These are phyloP conservation scores for Ceratocystis lukuohia DNA, from an alignment of 2,329 filamentous ascomycete genomes.

Conservation along the genomic window DNA sequence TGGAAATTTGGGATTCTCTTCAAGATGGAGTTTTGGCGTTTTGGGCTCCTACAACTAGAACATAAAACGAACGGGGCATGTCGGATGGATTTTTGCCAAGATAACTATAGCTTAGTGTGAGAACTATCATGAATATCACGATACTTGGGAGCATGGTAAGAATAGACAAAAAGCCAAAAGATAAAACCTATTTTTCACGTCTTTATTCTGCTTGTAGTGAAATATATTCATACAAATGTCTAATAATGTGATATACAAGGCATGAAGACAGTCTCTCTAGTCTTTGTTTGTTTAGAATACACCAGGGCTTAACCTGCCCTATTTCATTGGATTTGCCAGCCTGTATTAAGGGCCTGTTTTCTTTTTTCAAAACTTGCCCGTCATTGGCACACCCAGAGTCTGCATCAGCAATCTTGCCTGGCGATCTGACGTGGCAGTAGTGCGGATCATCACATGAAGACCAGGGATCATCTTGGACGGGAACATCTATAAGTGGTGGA, in stretches of 20 bases:
- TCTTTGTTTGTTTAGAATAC: background rate
- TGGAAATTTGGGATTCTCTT: slow-evolving; percentile 6
- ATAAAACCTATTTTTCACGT: background rate
- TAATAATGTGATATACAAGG: slow-evolving; percentile 18
- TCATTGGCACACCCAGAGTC: slow-evolving; percentile 46
- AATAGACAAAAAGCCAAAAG: slow-evolving; percentile 1
- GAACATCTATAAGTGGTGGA: slow-evolving; percentile 36
- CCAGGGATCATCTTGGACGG: slow-evolving; percentile 65
- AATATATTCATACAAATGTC: slow-evolving; percentile 11
- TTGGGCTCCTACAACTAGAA: slow-evolving; percentile 10
- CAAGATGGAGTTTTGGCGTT: slow-evolving; percentile 15
- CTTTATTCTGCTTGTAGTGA: background rate
- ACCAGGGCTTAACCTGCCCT: background rate
- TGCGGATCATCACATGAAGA: slow-evolving; percentile 71
- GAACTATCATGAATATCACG: background rate
- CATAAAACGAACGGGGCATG: background rate
- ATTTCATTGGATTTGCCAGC: background rate
- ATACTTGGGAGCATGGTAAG: background rate
- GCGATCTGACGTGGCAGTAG: slow-evolving; percentile 69
- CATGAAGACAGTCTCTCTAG: background rate
- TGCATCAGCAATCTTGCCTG: slow-evolving; percentile 63
- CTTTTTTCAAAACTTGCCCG: slow-evolving; percentile 18
- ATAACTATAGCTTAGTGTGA: slow-evolving; percentile 40
- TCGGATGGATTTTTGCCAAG: slow-evolving; percentile 75
- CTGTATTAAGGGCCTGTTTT: background rate